Evolutionary conservation across 2,329 filamentous ascomycete species (phyloP), one percentile per base, ranked within the genome.

Genomic region (Epichloe aotearoae): DNA sequence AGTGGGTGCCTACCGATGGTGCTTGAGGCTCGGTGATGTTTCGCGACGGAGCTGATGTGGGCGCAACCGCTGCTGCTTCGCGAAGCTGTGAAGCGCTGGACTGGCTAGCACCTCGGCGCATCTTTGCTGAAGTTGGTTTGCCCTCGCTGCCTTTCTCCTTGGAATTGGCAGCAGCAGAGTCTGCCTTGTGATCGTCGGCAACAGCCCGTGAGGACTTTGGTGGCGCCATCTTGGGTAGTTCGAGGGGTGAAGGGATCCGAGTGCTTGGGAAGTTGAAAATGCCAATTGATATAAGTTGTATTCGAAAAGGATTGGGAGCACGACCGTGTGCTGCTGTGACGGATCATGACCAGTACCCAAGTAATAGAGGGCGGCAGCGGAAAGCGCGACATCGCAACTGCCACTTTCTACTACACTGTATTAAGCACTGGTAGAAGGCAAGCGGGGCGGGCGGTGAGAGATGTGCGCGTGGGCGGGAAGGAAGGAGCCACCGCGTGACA

Each of bases 81-180:
- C 51, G 51, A 48, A 70, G 61, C 39, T 73, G 64, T 34, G 65
- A 71, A 17, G 71, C 69, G 41, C 73, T 75, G 12, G 70, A 70
- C 50, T 74, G 74, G 62, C 74, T 79, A 50, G 71, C 75, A 15
- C 72, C 73, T 38, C 77, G 73, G 49, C 76, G 75, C 65, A 78
- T 71, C 63, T 81, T 81, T 53, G 73, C 69, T 50, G 74, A 74
- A 15, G 70, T 61, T 50, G 70, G 64, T 15, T 69, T 68, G 51
- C 62, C 62, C 48, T 66, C 66, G 53, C 65, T 68, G 44, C 17
- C 44, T 62, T 74, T 75, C 53, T 76, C 71, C 58, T 75, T 73
- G 50, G 54, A 4, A n/a, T 59, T 45, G 51, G 61, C 59, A 51
- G 62, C 58, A 43, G 61, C 58, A 43, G 61, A 58, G 50, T 75